Evolutionary conservation across 345 rosid genomes (phyloP), one percentile per base, ranked within the genome.

Genomic region (Brassica incana): DNA sequence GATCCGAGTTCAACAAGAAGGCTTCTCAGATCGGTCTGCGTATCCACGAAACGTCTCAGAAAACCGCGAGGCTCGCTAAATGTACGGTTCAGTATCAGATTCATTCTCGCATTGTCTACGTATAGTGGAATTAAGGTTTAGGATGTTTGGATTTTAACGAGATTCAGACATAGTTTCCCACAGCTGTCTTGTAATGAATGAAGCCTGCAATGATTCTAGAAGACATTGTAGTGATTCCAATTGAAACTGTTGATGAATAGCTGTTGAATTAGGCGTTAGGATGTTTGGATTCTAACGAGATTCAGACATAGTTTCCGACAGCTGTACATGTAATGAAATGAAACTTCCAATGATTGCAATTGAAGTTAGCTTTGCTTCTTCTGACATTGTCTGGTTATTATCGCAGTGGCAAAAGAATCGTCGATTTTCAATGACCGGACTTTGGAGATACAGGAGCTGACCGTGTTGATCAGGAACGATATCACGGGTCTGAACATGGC

Each of bases 371-470:
- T 5, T 76, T 35, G 10, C 27, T n/a, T 56, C 30, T 67, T 27
- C 5, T 69, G 27, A 29, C 18, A 4, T 9, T 59, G n/a, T 15
- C 5, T 69, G 27, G 40, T 27, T 25, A 7, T 38, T 6, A 27
- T 32, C 11, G 66, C 76, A 95, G 95, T 92, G 90, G 92, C 91
- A 2, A 94, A 89, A 74, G 87, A 85, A 80, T 91, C 99, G 18
- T 92, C 97, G 0, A 92, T 92, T 88, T 95, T 95, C 78, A 85
- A 91, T 81, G 97, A 95, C 83, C 92, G 93, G 1, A 82, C 88
- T 1, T 70, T 92, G 64, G 91, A 92, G 61, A 95, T 95, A 83
- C 94, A 95, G 75, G 95, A 94, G 75, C 67, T 92, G 67, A 95
- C 97, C 25, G 88, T 77, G 18, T 77, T 95, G 87, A 88, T 92